Base-by-base conservation (phyloP, 169 alveolate species). In the Cystoisospora suis region DNA sequence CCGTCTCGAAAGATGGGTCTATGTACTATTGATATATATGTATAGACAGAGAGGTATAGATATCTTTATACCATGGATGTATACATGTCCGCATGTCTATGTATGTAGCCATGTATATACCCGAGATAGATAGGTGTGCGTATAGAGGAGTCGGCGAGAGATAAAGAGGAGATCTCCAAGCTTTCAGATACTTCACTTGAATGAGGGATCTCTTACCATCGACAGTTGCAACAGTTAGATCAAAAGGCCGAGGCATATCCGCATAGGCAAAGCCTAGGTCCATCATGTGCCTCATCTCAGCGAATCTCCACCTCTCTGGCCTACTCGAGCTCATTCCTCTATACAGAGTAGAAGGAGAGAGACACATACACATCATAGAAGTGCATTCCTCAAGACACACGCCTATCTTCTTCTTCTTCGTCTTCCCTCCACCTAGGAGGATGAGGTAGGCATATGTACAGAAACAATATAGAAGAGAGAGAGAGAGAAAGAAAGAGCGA, bases 171-270 rank as follows among this genome's bases (percentile, higher is more conserved):
- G n/a, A n/a, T n/a, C n/a, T n/a, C n/a, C 77, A 65, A 12, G 77
- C 12, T 6, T 65, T 12, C n/a, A n/a, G n/a, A n/a, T n/a, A n/a
- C n/a, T n/a, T n/a, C n/a, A n/a, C n/a, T n/a, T n/a, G n/a, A n/a
- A n/a, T n/a, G n/a, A n/a, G n/a, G n/a, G n/a, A n/a, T 65, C 77
- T 2, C 90, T 85, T 29, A 86, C 91, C 85, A 23, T 86, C 91
- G 32, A 75, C 91, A 20, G 86, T 86, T 3, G 2, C 72, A 12
- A 65, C 86, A 15, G 91, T 32, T 4, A 86, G 72, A 20, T 65
- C 75, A 53, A 70, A 86, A 27, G 91, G 49, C 6, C 32, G 44
- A 0, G 49, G 86, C 72, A 86, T 69, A 27, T 86, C 91, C 36
- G 85, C 47, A 29, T 32, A 86, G 3, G 27, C 15, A 34, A 86